Evolutionary conservation across 345 rosid species (phyloP), one percentile per base, ranked within the genome.

Genomic region (Salix koriyanagi): DNA sequence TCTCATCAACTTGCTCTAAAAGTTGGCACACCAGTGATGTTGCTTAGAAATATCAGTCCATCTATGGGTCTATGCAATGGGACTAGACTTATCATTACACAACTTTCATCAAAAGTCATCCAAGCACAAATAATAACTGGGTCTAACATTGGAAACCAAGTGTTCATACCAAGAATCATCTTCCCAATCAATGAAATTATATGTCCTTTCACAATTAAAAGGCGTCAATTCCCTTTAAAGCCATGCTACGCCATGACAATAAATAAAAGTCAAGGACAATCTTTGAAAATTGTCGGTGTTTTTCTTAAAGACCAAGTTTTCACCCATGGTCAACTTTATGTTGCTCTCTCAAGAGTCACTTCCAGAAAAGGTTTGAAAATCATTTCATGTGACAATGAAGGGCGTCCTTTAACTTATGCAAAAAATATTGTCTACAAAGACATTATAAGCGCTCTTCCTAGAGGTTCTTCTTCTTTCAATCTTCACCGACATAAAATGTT

Each of bases 11-110:
- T 71, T 7, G 21, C 23, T 13, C 34, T 77, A 6, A 72, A 72
- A 58, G 14, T 78, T 36, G 72, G 81, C 1, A 56, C 34, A 10
- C 81, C 67, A 1, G 18, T 78, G 0, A 72, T 78, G 64, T 15
- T 77, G 6, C 28, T 77, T 4, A 64, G 65, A 18, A 77, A 77
- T 26, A n/a, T 77, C 6, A 48, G 71, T 60, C 71, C 62, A 32
- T 30, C 62, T 0, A 6, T 5, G 0, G 70, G 75, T 1, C n/a
- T 62, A 13, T 77, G 80, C 8, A 77, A 77, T 64, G 71, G 65
- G 1, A 71, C 76, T 44, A 32, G 80, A 26, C 18, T 56, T n/a
- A 36, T 48, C 8, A 46, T 70, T 26, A 71, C 60, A 21, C 26
- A 21, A 4, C n/a, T 62, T 1, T 34, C 34, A 2, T 30, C 2